Conservation (phyloP, 805 yeast genomes). For the Candida nitratophila region DNA sequence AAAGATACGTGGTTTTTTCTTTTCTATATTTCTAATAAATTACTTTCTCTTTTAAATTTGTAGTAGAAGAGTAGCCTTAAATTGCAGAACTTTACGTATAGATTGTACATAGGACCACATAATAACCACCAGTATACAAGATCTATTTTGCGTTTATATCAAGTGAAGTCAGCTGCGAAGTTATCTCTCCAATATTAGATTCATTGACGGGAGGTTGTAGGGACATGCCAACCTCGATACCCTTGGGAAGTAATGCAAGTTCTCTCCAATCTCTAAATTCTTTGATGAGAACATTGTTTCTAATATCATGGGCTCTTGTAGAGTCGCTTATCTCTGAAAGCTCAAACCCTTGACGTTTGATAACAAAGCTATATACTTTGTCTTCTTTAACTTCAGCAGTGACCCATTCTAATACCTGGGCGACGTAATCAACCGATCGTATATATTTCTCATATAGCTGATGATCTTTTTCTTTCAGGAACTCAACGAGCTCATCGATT, state of each 20-base stretch:
- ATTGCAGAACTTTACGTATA: too few species aligned
- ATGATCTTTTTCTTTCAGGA: not conserved
- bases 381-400: not conserved
- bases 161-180: too few species aligned
- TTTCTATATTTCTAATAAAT: too few species aligned
- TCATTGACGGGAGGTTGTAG: conserved; percentile 16
- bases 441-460: not conserved
- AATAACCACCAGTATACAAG: too few species aligned
- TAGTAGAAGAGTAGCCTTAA: too few species aligned
- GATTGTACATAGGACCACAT: too few species aligned
- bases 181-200: too few species aligned
- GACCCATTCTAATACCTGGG: not conserved
- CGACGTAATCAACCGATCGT: not conserved
- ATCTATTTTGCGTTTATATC: too few species aligned
- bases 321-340: not conserved
- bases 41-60: too few species aligned
- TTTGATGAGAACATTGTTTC: not conserved
- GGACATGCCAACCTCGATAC: conserved; percentile 13
- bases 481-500: not conserved
- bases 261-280: conserved; percentile 2
- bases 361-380: not conserved
- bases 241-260: not conserved
- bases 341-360: not conserved
- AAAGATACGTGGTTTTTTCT: too few species aligned
- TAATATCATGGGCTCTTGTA: not conserved